Evolutionary conservation across 2,329 filamentous ascomycete genomes (phyloP).

Genomic region (Thielaviopsis musarum): DNA sequence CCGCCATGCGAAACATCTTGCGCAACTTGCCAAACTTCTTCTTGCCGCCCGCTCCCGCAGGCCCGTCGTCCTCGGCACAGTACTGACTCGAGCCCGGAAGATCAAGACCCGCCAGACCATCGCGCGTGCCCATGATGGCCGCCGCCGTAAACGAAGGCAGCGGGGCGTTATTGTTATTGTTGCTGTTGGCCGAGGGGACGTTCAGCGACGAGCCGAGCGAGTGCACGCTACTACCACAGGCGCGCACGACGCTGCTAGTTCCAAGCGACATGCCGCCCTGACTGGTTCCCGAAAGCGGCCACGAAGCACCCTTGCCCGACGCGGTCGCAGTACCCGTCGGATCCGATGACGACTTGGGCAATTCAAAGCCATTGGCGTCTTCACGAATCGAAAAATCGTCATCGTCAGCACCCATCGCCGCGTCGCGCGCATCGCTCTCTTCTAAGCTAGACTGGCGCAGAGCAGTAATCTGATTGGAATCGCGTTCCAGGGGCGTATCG

Average conservation of each 20-base stretch:
- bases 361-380: neutral
- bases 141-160: slow-evolving; percentile 2
- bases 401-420: neutral
- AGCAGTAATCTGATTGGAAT: slow-evolving; percentile 32
- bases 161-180: neutral
- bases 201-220: neutral
- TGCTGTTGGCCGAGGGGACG: neutral
- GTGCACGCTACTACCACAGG: neutral
- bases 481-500: slow-evolving; percentile 46
- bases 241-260: slow-evolving; percentile 8
- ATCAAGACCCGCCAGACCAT: neutral
- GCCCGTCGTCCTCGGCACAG: neutral
- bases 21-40: slow-evolving; percentile 54
- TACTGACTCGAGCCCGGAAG: neutral
- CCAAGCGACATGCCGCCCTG: neutral
- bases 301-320: neutral
- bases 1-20: slow-evolving; percentile 42
- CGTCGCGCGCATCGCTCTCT: neutral
- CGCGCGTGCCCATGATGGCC: slow-evolving; percentile 1
- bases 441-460: slow-evolving; percentile 22
- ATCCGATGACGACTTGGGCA: neutral
- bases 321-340: neutral
- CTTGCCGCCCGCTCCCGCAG: slow-evolving; percentile 21
- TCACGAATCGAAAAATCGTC: neutral
- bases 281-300: slow-evolving; percentile 2